phyloP scores from a whole-genome alignment of 208 protist genomes.

The Borovskyia barvae region DNA sequence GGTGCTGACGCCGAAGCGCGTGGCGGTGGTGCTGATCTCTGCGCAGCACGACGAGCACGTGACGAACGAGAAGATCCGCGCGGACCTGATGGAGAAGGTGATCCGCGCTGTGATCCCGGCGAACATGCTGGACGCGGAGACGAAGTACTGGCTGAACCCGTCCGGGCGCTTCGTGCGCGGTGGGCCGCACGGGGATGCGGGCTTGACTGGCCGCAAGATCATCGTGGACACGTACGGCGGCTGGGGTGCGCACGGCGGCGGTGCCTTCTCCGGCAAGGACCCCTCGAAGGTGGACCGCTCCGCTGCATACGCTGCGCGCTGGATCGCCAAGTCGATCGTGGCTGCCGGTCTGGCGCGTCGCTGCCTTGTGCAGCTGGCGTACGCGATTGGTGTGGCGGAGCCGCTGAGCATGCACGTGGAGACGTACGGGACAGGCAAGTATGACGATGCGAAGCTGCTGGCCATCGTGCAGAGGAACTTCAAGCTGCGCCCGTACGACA shows the following conservation, averaged over 20 bases:
- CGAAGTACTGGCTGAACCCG: conserved; percentile 99
- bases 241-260: conserved; percentile 99
- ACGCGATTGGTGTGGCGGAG: conserved; percentile 98
- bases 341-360: conserved; percentile 91
- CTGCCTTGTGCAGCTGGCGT: conserved; percentile 98
- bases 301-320: conserved; percentile 98
- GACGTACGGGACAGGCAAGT: conserved; percentile 97
- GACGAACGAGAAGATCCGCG: conserved; percentile 92
- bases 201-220: conserved; percentile 99
- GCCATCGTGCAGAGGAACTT: conserved; percentile 98
- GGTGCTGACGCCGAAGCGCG: conserved; percentile 89
- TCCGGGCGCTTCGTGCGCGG: conserved; percentile 99
- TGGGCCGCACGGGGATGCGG: conserved; percentile 98
- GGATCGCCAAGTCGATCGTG: conserved; percentile 99
- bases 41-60: conserved; percentile 97
- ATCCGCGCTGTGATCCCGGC: conserved; percentile 95
- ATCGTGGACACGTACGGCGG: conserved; percentile 99
- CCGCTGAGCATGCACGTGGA: conserved; percentile 98
- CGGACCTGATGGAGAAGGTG: conserved; percentile 94
- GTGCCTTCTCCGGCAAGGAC: conserved; percentile 99
- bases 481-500: conserved; percentile 96
- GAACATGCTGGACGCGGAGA: conserved; percentile 93
- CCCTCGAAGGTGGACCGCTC: conserved; percentile 99
- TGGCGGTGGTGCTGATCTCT: conserved; percentile 99
- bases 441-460: conserved; percentile 68